Evolutionary conservation across 352 stramenopile genomes (phyloP).

Genomic region (Phytophthora meadii): DNA sequence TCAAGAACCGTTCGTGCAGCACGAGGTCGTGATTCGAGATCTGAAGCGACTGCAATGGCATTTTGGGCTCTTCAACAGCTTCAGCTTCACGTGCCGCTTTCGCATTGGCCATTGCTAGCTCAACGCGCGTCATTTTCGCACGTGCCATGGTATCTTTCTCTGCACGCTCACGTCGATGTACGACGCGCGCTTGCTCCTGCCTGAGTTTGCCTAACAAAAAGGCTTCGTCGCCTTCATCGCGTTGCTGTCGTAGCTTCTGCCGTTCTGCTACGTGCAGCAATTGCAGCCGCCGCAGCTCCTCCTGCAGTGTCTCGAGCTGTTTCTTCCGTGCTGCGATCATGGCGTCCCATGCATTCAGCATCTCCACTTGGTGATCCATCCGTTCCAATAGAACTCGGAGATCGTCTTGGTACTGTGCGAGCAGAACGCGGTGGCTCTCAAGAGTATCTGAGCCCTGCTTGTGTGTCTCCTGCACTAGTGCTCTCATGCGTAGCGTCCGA

Average conservation of each 20-base stretch:
- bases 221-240: constrained; percentile 66
- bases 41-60: constrained; percentile 54
- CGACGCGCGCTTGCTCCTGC: constrained; percentile 52
- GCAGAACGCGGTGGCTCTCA: constrained; percentile 47
- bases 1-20: constrained; percentile 74
- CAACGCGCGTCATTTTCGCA: constrained; percentile 40
- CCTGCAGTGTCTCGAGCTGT: constrained; percentile 68
- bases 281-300: constrained; percentile 62
- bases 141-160: constrained; percentile 49
- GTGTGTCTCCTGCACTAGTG: constrained; percentile 51
- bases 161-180: constrained; percentile 53
- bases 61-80: constrained; percentile 48
- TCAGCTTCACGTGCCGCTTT: constrained; percentile 31
- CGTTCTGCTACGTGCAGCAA: constrained; percentile 69
- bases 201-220: constrained; percentile 72
- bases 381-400: constrained; percentile 58
- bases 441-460: constrained; percentile 49
- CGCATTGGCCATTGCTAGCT: constrained; percentile 30
- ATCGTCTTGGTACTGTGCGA: constrained; percentile 67
- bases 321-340: constrained; percentile 66
- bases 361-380: constrained; percentile 58
- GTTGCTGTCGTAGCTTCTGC: constrained; percentile 63
- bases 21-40: constrained; percentile 80
- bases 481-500: constrained; percentile 47
- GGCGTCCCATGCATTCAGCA: constrained; percentile 70